Base-by-base conservation (phyloP, 768 basidiomycete genomes). In the Ramaria sp. region DNA sequence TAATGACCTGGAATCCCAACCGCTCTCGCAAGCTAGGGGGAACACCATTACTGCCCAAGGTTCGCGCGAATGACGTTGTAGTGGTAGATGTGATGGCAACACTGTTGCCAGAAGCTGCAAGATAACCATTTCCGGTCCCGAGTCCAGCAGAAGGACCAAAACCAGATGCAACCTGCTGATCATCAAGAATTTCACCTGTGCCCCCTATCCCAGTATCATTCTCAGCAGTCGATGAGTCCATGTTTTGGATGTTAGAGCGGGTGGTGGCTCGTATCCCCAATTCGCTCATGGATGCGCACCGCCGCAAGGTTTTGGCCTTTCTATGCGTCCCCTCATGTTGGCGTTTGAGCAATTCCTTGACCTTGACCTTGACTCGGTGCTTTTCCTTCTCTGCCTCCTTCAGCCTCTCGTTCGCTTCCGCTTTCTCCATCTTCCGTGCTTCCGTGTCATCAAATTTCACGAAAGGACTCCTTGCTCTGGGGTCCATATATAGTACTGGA, bases 91-190 rank as follows among this genome's bases (percentile, higher is more conserved):
- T 93, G 64, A 98, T 84, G 39, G 81, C 78, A 47, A 97, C 92
- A 60, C 89, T 93, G 71, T 99, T 98, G 6, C 94, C 94, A 7
- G 94, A 97, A 1, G 95, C 95, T 38, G 92, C 91, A 56, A 89
- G 77, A 66, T 92, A 91, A n/a, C 59, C 63, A 12, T 75, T 77
- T 33, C 75, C 71, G 9, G 67, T 67, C 12, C 58, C 52, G 13
- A 38, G 38, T n/a, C 51, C 51, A 6, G 47, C 33, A 13, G 58
- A 59, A 11, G 42, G 53, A 13, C 41, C 51, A 19, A 47, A 54
- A 34, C 76, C 75, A 6, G 86, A 85, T 4, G 78, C 77, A 5
- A 51, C 55, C 19, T 82, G 55, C 31, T 57, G 24, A 12, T 53
- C 22, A 20, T 20, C 38, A 20, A 11, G 17, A 72, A 65, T 83